Base-by-base conservation (phyloP, 2,329 filamentous ascomycete species). In the Penicillium hesseltinei region DNA sequence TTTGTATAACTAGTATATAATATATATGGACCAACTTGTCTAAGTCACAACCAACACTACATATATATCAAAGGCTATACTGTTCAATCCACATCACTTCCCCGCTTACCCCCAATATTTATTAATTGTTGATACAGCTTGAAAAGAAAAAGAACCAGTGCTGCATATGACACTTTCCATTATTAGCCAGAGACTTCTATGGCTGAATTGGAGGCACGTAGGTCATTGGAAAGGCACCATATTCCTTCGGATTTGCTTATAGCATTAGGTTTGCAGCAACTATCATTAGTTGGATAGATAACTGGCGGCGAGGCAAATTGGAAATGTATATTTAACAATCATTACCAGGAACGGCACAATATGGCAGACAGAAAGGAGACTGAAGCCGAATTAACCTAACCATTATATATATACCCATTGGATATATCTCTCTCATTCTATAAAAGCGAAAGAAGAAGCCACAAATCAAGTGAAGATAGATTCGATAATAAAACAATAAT, bases 401-500 rank as follows among this genome's bases (percentile, higher is more conserved):
- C 8, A 10, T 38, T n/a, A 4, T 8, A 9, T n/a, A 33, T 15
- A 35, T n/a, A 45, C 3, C 23, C 23, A 23, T 23, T 23, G 23
- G 23, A 23, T 19, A 29, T 19, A 10, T 27, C 5, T 21, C 21
- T 21, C 21, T 21, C 2, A 3, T n/a, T n/a, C 1, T 15, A 46
- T 2, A 11, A 44, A 44, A 27, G 23, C 5, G 31, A 10, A 25
- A n/a, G 15, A 33, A 23, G 15, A 35, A 23, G 15, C 15, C 15
- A 47, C 9, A n/a, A 36, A 38, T 23, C 2, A 25, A 23, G 8
- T 11, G 25, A 27, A 40, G 5, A 21, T 11, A 39, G n/a, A 27
- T 8, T 19, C 15, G 4, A 54, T 47, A 47, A 25, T 56, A 40
- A 53, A 53, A 53, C 49, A 53, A 2, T 53, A 36, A 46, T 19